Conservation (phyloP, 2,329 filamentous ascomycete genomes). For the Fusarium sp. region DNA sequence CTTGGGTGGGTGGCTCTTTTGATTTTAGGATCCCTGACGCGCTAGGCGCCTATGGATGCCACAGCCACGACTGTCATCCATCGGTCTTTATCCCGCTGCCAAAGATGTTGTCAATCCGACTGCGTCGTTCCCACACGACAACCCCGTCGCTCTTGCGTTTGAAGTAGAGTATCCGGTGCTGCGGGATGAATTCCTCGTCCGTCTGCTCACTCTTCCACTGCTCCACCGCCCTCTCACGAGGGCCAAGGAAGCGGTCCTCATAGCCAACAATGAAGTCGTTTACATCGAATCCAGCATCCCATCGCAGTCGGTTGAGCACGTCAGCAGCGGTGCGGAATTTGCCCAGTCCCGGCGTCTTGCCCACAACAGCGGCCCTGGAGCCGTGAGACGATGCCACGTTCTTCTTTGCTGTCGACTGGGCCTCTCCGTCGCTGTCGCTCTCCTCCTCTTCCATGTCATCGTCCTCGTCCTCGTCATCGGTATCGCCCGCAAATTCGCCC, state of each 20-base stretch:
- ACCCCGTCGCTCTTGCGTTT: conserved; percentile 61
- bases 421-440: conserved; percentile 26
- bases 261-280: conserved; percentile 69
- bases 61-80: conserved; percentile 12
- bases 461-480: conserved; percentile 53
- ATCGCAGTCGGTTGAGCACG: conserved; percentile 68
- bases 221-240: conserved; percentile 63
- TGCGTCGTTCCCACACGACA: conserved; percentile 67
- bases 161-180: conserved; percentile 72
- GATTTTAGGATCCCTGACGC: conserved; percentile 16
- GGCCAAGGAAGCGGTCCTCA: conserved; percentile 68
- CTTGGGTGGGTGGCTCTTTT: not conserved
- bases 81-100: conserved; percentile 57
- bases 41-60: conserved; percentile 4
- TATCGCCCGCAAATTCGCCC: conserved; percentile 49
- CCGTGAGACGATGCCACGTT: not conserved
- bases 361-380: conserved; percentile 26
- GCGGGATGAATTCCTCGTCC: conserved; percentile 74
- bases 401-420: conserved; percentile 11
- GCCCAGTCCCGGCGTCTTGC: conserved; percentile 47
- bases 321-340: conserved; percentile 68
- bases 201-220: conserved; percentile 71
- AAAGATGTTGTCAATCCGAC: conserved; percentile 65
- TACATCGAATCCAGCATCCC: conserved; percentile 65
- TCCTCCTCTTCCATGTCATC: conserved; percentile 54